Percentiles rank a stretch among this genome's conserved stretches.
phyloP scores from a whole-genome alignment of 1,284 basidiomycete species.

The Phylloporus gajari region DNA sequence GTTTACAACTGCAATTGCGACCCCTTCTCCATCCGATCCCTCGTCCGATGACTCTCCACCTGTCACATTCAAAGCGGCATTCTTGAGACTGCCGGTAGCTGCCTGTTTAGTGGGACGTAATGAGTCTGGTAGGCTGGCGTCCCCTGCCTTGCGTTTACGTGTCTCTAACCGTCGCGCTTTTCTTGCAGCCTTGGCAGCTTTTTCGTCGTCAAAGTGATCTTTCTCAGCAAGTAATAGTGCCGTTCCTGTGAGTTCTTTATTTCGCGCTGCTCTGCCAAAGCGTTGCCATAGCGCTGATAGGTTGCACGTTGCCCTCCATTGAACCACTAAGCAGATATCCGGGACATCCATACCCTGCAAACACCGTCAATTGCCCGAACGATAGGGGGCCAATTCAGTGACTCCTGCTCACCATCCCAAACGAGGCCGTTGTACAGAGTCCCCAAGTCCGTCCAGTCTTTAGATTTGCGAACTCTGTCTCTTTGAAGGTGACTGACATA shows the following conservation, averaged over 20 bases:
- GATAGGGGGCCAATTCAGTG: no score
- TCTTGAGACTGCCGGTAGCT: no score
- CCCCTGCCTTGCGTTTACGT: neutral
- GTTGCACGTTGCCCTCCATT: constrained; percentile 13
- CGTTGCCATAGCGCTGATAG: constrained; percentile 10
- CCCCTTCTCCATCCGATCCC: no score
- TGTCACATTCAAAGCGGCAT: no score
- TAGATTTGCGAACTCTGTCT: constrained; percentile 3
- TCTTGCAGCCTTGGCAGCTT: neutral
- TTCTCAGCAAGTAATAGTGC: constrained; percentile 14
- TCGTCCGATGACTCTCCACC: no score
- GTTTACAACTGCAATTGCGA: no score
- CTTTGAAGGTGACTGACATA: constrained; percentile 16
- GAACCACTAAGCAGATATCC: neutral
- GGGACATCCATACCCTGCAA: no score
- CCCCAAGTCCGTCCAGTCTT: constrained; percentile 7
- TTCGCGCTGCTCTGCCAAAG: neutral
- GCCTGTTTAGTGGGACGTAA: no score
- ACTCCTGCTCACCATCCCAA: constrained; percentile 24
- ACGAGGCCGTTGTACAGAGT: constrained; percentile 8
- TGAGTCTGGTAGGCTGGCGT: no score
- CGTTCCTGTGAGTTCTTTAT: neutral
- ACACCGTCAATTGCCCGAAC: no score
- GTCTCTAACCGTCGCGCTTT: neutral
- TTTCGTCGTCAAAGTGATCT: constrained; percentile 17